Evolutionary conservation across 2,329 filamentous ascomycete genomes (phyloP).

Genomic region (Aspergillus texensis): DNA sequence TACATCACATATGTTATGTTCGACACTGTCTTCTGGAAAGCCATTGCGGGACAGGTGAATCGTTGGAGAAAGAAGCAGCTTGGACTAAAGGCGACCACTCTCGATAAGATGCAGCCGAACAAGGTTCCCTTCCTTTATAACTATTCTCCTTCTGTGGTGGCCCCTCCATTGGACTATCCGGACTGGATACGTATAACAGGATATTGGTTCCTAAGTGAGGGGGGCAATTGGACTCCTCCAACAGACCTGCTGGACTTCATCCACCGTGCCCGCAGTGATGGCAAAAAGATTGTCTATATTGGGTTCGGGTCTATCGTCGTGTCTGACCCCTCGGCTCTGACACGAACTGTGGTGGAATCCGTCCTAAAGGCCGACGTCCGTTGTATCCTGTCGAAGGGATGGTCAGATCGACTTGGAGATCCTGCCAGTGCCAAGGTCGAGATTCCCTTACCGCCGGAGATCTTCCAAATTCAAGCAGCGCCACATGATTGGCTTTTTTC

Average conservation of each 20-base stretch:
- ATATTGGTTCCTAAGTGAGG: constrained; percentile 95
- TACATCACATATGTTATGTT: constrained; percentile 95
- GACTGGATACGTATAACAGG: constrained; percentile 98
- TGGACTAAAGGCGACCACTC: constrained; percentile 74
- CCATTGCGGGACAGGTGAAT: constrained; percentile 88
- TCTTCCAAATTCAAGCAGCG: constrained; percentile 84
- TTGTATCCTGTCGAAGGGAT: constrained; percentile 93
- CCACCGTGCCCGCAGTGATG: constrained; percentile 73
- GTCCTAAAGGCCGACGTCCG: constrained; percentile 89
- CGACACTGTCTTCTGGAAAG: constrained; percentile 95
- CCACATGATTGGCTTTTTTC: constrained; percentile 97
- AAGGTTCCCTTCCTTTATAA: constrained; percentile 99
- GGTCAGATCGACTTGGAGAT: constrained; percentile 80
- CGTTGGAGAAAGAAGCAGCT: constrained; percentile 84
- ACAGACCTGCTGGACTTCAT: constrained; percentile 80
- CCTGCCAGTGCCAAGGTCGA: constrained; percentile 62
- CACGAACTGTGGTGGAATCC: constrained; percentile 88
- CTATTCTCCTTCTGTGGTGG: constrained; percentile 91
- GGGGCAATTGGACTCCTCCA: constrained; percentile 70
- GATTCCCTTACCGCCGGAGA: constrained; percentile 74
- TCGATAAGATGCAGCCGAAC: constrained; percentile 92
- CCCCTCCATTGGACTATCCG: constrained; percentile 89
- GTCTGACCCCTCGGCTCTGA: constrained; percentile 83
- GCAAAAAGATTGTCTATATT: constrained; percentile 93
- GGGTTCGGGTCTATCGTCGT: constrained; percentile 97